Base-by-base conservation (phyloP, 2,329 filamentous ascomycete species). In the Pyrenochaeta sp. region DNA sequence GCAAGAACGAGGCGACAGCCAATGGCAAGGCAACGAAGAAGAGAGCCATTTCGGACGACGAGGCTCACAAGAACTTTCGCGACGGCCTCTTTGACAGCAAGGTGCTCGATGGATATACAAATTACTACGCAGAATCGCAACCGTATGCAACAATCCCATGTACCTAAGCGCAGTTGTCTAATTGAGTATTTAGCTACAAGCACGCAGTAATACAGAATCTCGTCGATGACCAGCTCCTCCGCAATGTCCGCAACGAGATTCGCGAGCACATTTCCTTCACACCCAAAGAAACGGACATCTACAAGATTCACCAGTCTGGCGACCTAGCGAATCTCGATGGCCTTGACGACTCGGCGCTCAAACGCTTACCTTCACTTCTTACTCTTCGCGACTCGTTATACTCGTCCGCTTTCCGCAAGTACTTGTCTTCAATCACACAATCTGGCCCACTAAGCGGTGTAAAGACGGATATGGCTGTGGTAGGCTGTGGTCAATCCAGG, bases 271-370 rank as follows among this genome's bases (percentile, higher is more conserved):
- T 99, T 67, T 89, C 91, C 67, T 99, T 99, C 81, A 97, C 95
- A 12, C 93, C 93, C 69, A 99, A 99, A 79, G 95, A 99, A 80
- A 99, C 95, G 47, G 95, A 99, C 78, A 99, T 99, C 71, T 99
- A 99, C 86, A 97, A 96, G 80, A 98, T 99, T 74, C 93, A 97
- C 84, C 95, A 99, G 82, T 98, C 94, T 4, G 95, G 95, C 65
- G 95, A 99, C 77, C 86, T 99, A 34, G 95, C 95, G 46, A 99
- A 99, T 79, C 88, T 99, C 57, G 94, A 97, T 78, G 95, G 95
- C 25, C 86, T 99, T 43, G 92, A 96, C 61, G 90, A 96, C 74
- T 88, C 89, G 7, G 93, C 93, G 6, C 85, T 98, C 53, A 86
- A 90, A 61, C 93, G 92, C 74, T 83, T 99, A 13, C 95, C 95